Percentiles rank a stretch among this genome's conserved stretches.
These are phyloP conservation scores for Hirschioporus abietinus DNA, from an alignment of 768 basidiomycete species.

Conservation along the genomic window DNA sequence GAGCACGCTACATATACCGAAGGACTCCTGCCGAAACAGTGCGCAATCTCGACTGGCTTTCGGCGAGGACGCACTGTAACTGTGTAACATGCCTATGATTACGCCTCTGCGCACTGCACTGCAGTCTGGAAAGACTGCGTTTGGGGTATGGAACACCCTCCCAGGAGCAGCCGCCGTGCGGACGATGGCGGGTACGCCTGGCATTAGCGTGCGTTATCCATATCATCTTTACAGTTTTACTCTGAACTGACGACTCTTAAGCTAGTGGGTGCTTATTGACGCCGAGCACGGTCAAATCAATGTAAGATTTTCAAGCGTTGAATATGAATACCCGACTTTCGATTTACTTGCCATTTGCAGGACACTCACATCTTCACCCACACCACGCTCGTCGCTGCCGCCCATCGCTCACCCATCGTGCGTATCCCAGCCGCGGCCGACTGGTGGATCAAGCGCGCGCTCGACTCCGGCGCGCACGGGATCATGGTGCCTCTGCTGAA, in stretches of 20 bases:
- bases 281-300: constrained; percentile 52
- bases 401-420: constrained; percentile 1
- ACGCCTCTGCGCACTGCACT: constrained; percentile 44
- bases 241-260: background rate
- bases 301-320: constrained; percentile 15
- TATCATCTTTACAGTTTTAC: background rate
- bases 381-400: background rate
- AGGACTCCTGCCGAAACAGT: too few species aligned
- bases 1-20: too few species aligned
- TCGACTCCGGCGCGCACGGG: constrained; percentile 63
- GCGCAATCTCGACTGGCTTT: too few species aligned
- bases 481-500: constrained; percentile 35
- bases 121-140: constrained; percentile 52
- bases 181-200: constrained; percentile 35
- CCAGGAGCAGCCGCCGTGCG: constrained; percentile 57
- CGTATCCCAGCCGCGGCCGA: background rate
- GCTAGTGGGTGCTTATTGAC: constrained; percentile 53
- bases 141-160: constrained; percentile 62
- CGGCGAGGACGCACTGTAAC: background rate
- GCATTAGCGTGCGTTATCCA: background rate
- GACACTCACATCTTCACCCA: background rate
- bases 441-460: constrained; percentile 12
- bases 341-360: background rate
- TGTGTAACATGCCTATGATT: background rate
- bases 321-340: background rate